Percentiles rank a stretch among this genome's conserved stretches.
Conservation (phyloP, 768 basidiomycete genomes). For the Leccinum sublutescens region DNA sequence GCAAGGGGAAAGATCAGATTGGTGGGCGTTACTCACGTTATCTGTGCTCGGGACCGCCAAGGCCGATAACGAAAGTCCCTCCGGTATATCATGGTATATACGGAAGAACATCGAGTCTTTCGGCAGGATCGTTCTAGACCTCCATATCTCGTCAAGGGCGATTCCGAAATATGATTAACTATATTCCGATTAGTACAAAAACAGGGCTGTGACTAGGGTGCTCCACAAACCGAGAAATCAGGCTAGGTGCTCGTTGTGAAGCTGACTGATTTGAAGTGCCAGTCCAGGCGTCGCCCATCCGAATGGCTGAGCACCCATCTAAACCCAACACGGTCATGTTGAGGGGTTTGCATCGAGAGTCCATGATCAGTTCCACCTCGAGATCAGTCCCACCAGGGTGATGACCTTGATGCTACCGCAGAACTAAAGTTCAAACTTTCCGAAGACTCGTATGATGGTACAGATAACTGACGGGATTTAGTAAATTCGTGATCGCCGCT, state of each 20-base stretch:
- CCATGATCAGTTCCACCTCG: slow-evolving; percentile 51
- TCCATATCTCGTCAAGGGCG: slow-evolving; percentile 37
- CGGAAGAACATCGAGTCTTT: slow-evolving; percentile 34
- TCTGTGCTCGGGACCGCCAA: slow-evolving; percentile 39
- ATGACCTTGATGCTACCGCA: slow-evolving; percentile 43
- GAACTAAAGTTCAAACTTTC: slow-evolving; percentile 57
- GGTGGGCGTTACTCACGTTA: slow-evolving; percentile 27
- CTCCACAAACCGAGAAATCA: slow-evolving; percentile 34
- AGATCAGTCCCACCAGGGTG: slow-evolving; percentile 39
- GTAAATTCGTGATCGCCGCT: neutral
- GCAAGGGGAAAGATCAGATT: neutral
- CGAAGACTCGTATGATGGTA: slow-evolving; percentile 60
- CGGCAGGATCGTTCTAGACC: slow-evolving; percentile 43
- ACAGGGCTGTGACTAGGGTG: slow-evolving; percentile 28
- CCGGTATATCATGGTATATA: slow-evolving; percentile 26
- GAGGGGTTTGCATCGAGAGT: slow-evolving; percentile 47
- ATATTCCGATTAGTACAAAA: slow-evolving; percentile 39
- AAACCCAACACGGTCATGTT: slow-evolving; percentile 43
- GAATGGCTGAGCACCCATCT: slow-evolving; percentile 38
- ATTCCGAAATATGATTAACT: slow-evolving; percentile 35
- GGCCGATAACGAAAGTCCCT: slow-evolving; percentile 40
- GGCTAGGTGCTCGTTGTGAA: slow-evolving; percentile 35
- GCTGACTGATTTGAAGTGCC: slow-evolving; percentile 26
- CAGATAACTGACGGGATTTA: slow-evolving; percentile 40
- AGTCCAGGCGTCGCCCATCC: slow-evolving; percentile 19